Evolutionary conservation across 352 stramenopile genomes (phyloP).

Genomic region (Phytopythium chamaehyphon): DNA sequence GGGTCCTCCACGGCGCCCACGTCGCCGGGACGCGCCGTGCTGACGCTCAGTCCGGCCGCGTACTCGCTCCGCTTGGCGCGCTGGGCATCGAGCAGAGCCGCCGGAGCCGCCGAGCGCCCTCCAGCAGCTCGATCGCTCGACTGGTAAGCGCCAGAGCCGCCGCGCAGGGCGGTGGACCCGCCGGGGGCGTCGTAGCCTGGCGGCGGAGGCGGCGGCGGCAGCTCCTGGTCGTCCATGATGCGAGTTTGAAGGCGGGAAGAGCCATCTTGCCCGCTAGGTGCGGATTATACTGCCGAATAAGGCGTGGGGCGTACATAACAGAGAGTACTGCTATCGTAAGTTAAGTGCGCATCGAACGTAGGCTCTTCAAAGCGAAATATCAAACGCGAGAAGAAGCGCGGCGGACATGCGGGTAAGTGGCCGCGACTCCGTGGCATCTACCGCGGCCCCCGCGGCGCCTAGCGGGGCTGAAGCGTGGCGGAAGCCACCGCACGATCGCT

Average conservation of each 20-base stretch:
- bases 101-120: no score
- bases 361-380: no score
- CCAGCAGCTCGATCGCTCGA: no score
- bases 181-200: no score
- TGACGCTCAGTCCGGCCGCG: slow-evolving; percentile 9
- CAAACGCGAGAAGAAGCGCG: slow-evolving; percentile 9
- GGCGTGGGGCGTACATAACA: no score
- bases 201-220: slow-evolving; percentile 20
- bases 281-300: no score
- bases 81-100: no score
- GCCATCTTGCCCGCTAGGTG: not conserved
- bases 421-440: not conserved
- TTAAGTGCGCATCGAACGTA: not conserved
- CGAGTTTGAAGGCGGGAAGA: slow-evolving; percentile 6
- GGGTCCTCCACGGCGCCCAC: slow-evolving; percentile 25
- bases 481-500: no score
- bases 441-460: no score
- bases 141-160: no score
- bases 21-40: not conserved
- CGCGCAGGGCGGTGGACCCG: no score
- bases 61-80: not conserved
- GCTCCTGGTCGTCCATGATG: slow-evolving; percentile 17
- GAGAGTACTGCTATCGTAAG: not conserved
- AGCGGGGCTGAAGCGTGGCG: no score
- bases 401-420: slow-evolving; percentile 28